These are phyloP conservation scores for Saposhnikovia divaricata DNA, from an alignment of 129 eudicot species.

Conservation along the genomic window DNA sequence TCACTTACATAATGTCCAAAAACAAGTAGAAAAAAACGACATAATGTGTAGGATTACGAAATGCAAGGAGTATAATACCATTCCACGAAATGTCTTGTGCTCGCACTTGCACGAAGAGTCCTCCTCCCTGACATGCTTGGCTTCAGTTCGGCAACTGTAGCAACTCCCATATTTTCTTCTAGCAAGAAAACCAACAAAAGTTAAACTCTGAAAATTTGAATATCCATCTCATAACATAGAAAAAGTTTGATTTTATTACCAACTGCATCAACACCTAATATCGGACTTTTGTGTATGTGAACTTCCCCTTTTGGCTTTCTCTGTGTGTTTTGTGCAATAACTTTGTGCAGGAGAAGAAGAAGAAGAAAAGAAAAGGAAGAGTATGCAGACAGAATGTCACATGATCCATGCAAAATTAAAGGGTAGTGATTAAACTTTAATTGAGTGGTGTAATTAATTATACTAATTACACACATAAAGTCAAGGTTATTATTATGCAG, in stretches of 20 bases:
- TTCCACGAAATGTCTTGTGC: conserved; percentile 66
- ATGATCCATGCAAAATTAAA: conserved; percentile 63
- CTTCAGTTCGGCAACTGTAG: conserved; percentile 66
- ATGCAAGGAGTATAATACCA: conserved; percentile 48
- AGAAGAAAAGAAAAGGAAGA: conserved; percentile 13
- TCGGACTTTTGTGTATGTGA: conserved; percentile 9
- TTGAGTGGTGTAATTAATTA: conserved; percentile 41
- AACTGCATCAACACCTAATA: not conserved
- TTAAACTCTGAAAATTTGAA: not conserved
- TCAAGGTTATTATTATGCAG: conserved; percentile 17
- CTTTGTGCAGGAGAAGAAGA: conserved; percentile 5
- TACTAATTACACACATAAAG: conserved; percentile 37
- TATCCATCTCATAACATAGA: not conserved
- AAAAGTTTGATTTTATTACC: not conserved
- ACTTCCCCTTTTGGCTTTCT: not conserved
- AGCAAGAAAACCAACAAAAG: not conserved
- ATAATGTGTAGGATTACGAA: too few species aligned
- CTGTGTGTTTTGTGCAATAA: conserved; percentile 19
- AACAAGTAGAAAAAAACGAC: not conserved
- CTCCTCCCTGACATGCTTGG: conserved; percentile 91
- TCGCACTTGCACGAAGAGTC: conserved; percentile 70
- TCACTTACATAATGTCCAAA: not conserved
- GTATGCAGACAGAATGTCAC: conserved; percentile 21
- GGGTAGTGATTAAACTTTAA: conserved; percentile 35
- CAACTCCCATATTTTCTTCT: conserved; percentile 62